Conservation (phyloP, 169 alveolate species). For the Plasmodium malariae region DNA sequence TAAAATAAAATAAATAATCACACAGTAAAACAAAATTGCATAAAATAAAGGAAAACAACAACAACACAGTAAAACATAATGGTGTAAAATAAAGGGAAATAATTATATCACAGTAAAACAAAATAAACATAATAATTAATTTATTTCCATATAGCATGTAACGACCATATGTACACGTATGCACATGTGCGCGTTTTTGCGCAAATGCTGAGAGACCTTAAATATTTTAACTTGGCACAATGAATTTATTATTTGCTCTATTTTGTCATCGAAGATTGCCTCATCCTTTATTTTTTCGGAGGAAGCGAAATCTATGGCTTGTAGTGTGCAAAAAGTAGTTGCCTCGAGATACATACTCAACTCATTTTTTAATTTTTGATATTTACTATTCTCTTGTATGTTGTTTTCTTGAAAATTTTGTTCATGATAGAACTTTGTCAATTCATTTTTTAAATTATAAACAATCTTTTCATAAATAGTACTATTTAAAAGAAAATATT, state of each 20-base stretch:
- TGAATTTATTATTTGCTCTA: slow-evolving; percentile 55
- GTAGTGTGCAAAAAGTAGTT: slow-evolving; percentile 53
- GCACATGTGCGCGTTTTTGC: background rate
- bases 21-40: too few species aligned
- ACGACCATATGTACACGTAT: background rate
- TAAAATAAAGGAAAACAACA: background rate
- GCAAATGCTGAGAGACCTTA: background rate
- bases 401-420: slow-evolving; percentile 48
- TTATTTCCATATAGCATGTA: too few species aligned
- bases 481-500: slow-evolving; percentile 32
- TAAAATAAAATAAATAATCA: background rate
- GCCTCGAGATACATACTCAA: slow-evolving; percentile 61
- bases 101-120: too few species aligned
- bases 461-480: slow-evolving; percentile 53
- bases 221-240: slow-evolving; percentile 46
- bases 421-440: slow-evolving; percentile 37
- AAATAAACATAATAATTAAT: too few species aligned
- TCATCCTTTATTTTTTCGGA: slow-evolving; percentile 38
- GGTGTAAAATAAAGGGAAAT: background rate
- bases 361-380: slow-evolving; percentile 46
- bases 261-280: slow-evolving; percentile 13
- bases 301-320: slow-evolving; percentile 66
- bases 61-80: background rate
- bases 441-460: slow-evolving; percentile 55
- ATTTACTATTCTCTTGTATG: slow-evolving; percentile 29